Evolutionary conservation across 2,329 filamentous ascomycete species (phyloP), one percentile per base, ranked within the genome.

Genomic region (Aureobasidium subglaciale): DNA sequence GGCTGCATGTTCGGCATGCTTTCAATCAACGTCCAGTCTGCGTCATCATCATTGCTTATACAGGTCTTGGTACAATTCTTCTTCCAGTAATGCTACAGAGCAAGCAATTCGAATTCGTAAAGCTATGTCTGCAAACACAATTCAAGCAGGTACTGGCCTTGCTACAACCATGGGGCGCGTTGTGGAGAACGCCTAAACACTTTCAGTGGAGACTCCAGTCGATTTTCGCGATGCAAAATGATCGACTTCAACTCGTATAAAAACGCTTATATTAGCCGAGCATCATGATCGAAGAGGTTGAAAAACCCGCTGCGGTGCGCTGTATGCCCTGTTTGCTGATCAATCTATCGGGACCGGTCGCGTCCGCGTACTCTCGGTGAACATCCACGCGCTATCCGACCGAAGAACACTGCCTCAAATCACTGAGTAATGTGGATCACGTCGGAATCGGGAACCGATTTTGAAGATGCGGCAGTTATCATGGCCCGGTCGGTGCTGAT

Each of bases 191-290:
- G 22, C 24, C 16, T 30, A 13, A 16, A 13, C n/a, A 22, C 20
- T 20, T 40, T 40, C 48, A 30, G 48, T 52, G 48, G 48, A 52
- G 25, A 52, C 34, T 52, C 48, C 48, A 40, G 9, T 52, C 10
- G 5, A 40, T 30, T 16, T n/a, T 25, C 22, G 15, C 45, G 11
- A 15, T 22, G 45, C 43, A 24, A 30, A 40, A 16, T 30, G 48
- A 40, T 52, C 48, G 34, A 20, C 48, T 52, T 30, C 13, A 24
- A 27, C 24, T 52, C 25, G 48, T 52, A 30, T 52, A 22, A 49
- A 49, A 52, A 52, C 24, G 34, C 35, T 52, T 40, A n/a, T 52
- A 40, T 52, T 40, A 52, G 48, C 34, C 48, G 35, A 52, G 34
- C 22, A 49, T 11, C 15, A 5, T 37, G 32, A 15, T 32, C 45